Evolutionary conservation across 768 basidiomycete genomes (phyloP), one percentile per base, ranked within the genome.

Genomic region (Russula sp.): DNA sequence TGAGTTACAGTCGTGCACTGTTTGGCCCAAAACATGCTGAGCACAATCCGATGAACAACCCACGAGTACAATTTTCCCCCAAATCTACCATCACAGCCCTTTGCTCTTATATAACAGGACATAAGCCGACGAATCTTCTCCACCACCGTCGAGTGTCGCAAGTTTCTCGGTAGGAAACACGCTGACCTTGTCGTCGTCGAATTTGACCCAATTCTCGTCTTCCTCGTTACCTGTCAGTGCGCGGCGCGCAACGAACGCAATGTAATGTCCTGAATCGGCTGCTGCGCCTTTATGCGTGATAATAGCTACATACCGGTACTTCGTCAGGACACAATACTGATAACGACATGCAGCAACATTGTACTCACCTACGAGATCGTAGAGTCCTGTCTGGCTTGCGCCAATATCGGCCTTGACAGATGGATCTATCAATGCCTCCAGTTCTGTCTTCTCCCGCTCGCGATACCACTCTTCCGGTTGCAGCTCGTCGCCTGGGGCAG

Each of bases 261-360:
- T 94, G 72, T 98, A 98, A 76, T 98, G 96, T 2, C 95, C 96
- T 0, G 92, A 86, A 72, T 98, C 97, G 0, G 97, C 95, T 0
- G 89, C 89, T 0, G 94, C 85, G 13, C 97, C 97, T 75, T 99
- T 99, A 82, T 98, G 97, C 24, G 94, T 96, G 14, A 99, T 87
- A 72, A 99, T 90, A 9, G 89, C 94, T 93, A 71, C 42, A 54
- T 16, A 62, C 20, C 44, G 68, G n/a, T 26, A 16, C 32, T 11
- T 36, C 30, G 28, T 62, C 42, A 49, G 64, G 13, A 20, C 52
- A 59, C 16, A n/a, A 24, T 32, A 3, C 10, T 60, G 24, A 71
- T 63, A 55, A 28, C 7, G 24, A 40, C 48, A 28, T 44, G 51
- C 58, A 10, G 36, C 3, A 5, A 50, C n/a, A 61, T 8, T 28